These are phyloP conservation scores for Chrysopogon serrulatus DNA, from an alignment of 176 grass and related monocot genomes.

Conservation along the genomic window DNA sequence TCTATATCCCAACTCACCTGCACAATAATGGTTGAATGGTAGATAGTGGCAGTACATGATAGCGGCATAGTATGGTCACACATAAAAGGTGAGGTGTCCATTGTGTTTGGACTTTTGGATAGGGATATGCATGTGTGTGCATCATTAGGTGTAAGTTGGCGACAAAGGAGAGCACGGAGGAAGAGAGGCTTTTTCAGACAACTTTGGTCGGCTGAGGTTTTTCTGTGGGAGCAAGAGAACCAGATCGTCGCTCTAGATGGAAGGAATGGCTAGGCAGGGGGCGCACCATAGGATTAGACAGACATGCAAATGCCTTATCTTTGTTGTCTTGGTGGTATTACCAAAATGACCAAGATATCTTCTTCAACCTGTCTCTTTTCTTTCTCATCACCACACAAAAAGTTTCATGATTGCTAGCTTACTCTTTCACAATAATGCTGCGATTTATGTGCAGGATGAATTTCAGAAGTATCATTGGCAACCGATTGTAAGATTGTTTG, in stretches of 20 bases:
- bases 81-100: not conserved
- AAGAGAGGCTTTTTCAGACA: not conserved
- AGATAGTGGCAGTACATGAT: not conserved
- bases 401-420: conserved; percentile 9
- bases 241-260: not conserved
- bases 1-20: not conserved
- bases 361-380: not conserved
- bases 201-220: conserved; percentile 9
- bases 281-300: not conserved
- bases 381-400: not conserved
- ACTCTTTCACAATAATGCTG: not conserved
- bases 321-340: not conserved
- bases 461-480: not conserved
- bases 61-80: not conserved
- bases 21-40: not conserved
- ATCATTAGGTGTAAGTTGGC: not conserved
- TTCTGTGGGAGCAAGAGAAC: not conserved
- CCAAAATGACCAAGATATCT: not conserved
- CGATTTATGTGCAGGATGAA: not conserved
- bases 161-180: not conserved
- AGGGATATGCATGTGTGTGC: not conserved
- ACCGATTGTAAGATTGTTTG: not conserved
- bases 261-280: not conserved
- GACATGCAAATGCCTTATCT: not conserved
- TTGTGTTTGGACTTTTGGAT: conserved; percentile 14